A percentile compares a stretch with the other conserved stretches of the same genome.
phyloP scores from a whole-genome alignment of 768 basidiomycete species.

The Fomitopsis serialis region DNA sequence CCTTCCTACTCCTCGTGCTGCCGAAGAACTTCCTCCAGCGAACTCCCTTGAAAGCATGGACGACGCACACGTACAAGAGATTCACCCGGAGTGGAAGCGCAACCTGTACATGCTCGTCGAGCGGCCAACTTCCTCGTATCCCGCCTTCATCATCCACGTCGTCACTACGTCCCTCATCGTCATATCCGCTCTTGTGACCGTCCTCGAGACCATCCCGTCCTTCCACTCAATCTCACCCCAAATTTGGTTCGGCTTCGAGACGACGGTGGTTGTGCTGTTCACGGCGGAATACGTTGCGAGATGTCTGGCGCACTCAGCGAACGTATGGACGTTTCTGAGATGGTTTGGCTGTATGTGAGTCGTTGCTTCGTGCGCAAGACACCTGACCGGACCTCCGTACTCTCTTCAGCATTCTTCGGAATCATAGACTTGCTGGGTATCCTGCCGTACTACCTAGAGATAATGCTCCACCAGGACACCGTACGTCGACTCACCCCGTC shows the following conservation, averaged over 20 bases:
- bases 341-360: conserved; percentile 63
- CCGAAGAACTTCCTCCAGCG: conserved; percentile 6
- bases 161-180: conserved; percentile 67
- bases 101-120: conserved; percentile 70
- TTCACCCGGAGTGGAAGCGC: conserved; percentile 52
- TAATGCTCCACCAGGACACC: conserved; percentile 79
- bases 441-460: conserved; percentile 84
- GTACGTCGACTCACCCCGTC: conserved; percentile 35
- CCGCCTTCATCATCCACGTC: conserved; percentile 75
- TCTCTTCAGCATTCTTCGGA: conserved; percentile 65
- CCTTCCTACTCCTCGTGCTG: background rate
- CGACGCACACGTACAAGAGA: conserved; percentile 7
- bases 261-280: conserved; percentile 77
- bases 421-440: conserved; percentile 84
- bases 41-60: conserved; percentile 14
- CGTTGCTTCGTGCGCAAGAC: background rate
- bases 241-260: conserved; percentile 86
- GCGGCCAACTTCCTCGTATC: conserved; percentile 66
- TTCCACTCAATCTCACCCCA: conserved; percentile 65
- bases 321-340: conserved; percentile 51
- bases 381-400: background rate
- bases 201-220: conserved; percentile 75
- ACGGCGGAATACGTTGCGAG: conserved; percentile 79
- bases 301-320: conserved; percentile 69
- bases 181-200: conserved; percentile 68